phyloP scores from a whole-genome alignment of 2,329 filamentous ascomycete genomes.

The Fusarium sp. region DNA sequence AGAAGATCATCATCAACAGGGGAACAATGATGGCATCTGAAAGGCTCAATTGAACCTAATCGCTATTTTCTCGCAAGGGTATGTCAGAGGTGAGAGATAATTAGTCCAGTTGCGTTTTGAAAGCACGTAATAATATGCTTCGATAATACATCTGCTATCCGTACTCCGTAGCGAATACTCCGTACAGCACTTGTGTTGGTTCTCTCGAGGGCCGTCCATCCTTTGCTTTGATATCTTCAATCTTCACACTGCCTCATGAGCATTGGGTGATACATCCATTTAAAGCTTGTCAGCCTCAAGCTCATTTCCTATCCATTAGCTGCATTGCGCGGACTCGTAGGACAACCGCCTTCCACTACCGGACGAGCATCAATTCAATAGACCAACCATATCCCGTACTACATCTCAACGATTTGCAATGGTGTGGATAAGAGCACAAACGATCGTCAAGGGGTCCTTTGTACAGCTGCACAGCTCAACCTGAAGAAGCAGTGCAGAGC shows the following conservation, averaged over 20 bases:
- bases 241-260: not conserved
- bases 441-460: constrained; percentile 36
- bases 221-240: not conserved
- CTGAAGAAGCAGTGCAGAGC: constrained; percentile 4
- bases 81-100: not conserved
- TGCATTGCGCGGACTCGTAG: not conserved
- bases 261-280: not conserved
- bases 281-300: constrained; percentile 1
- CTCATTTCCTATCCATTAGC: not conserved
- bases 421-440: constrained; percentile 15
- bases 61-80: not conserved
- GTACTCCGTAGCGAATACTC: not conserved
- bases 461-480: constrained; percentile 17
- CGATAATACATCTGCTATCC: constrained; percentile 3
- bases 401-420: constrained; percentile 6
- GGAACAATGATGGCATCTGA: constrained; percentile 27
- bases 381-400: constrained; percentile 2
- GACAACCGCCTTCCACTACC: constrained; percentile 18
- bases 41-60: constrained; percentile 18
- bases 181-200: too few species aligned
- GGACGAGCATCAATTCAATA: constrained; percentile 2
- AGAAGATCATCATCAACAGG: constrained; percentile 6
- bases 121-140: constrained; percentile 6
- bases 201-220: not conserved
- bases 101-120: not conserved